These are phyloP conservation scores for Phtheirospermum japonicum DNA, from an alignment of 257 asterid genomes.

Conservation along the genomic window DNA sequence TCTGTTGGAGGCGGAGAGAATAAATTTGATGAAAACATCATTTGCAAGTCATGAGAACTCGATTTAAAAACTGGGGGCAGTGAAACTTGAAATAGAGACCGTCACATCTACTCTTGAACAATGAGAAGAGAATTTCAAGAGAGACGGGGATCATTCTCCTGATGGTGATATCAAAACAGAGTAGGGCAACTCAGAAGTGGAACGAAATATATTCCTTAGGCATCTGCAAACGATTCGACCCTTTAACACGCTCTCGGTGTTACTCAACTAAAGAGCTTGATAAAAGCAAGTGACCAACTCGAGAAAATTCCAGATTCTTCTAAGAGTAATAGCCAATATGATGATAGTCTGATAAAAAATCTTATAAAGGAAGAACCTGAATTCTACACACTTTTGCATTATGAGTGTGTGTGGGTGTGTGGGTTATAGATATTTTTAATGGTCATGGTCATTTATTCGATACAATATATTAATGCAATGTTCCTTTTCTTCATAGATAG, in stretches of 20 bases:
- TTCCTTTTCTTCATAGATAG: no score
- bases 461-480: no score
- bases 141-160: slow-evolving; percentile 39
- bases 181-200: slow-evolving; percentile 38
- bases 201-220: slow-evolving; percentile 38
- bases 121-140: slow-evolving; percentile 48
- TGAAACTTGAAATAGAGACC: slow-evolving; percentile 78
- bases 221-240: slow-evolving; percentile 51
- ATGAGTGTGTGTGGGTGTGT: no score
- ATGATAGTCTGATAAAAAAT: slow-evolving; percentile 43
- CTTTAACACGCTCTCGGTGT: slow-evolving; percentile 93
- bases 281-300: slow-evolving; percentile 65
- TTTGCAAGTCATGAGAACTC: slow-evolving; percentile 44
- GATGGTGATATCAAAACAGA: slow-evolving; percentile 38
- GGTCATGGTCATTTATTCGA: no score
- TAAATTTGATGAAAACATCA: slow-evolving; percentile 40
- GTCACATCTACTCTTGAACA: slow-evolving; percentile 71
- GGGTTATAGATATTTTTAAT: no score
- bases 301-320: slow-evolving; percentile 57
- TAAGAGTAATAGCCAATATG: slow-evolving; percentile 32
- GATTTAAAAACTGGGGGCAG: slow-evolving; percentile 66
- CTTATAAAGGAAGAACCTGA: slow-evolving; percentile 64
- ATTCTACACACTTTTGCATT: no score
- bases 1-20: slow-evolving; percentile 44
- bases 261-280: slow-evolving; percentile 73